Percentiles rank a stretch among this genome's conserved stretches.
These are phyloP conservation scores for Phytopythium sindhum DNA, from an alignment of 352 stramenopile genomes.

Conservation along the genomic window DNA sequence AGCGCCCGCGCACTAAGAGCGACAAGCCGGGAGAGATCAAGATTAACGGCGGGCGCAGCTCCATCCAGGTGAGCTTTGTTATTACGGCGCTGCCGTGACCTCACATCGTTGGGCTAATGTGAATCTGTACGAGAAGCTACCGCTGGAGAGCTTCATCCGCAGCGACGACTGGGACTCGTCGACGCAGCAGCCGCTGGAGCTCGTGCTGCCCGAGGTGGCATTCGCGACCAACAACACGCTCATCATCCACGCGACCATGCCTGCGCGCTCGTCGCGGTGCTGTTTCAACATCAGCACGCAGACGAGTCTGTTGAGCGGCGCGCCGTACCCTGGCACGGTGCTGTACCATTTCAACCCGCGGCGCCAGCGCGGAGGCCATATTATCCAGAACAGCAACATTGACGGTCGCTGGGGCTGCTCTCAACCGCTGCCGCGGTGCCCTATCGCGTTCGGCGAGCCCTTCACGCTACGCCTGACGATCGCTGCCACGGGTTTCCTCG, in stretches of 20 bases:
- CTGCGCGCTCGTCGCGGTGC: slow-evolving; percentile 51
- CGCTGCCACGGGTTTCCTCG: slow-evolving; percentile 62
- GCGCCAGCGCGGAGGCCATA: slow-evolving; percentile 54
- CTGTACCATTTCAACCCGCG: slow-evolving; percentile 81
- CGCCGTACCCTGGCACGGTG: slow-evolving; percentile 69
- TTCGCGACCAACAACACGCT: slow-evolving; percentile 86
- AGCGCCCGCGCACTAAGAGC: slow-evolving; percentile 61
- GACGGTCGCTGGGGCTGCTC: slow-evolving; percentile 72
- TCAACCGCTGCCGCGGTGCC: slow-evolving; percentile 60
- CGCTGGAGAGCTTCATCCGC: slow-evolving; percentile 71
- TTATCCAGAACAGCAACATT: slow-evolving; percentile 84
- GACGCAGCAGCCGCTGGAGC: slow-evolving; percentile 47
- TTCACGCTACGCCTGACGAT: slow-evolving; percentile 78
- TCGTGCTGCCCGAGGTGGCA: slow-evolving; percentile 69
- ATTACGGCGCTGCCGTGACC: background rate
- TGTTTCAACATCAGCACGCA: slow-evolving; percentile 82
- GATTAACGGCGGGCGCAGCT: slow-evolving; percentile 67
- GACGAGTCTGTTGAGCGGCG: slow-evolving; percentile 61
- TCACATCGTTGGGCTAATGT: background rate
- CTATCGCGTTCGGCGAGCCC: slow-evolving; percentile 66
- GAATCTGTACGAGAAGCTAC: slow-evolving; percentile 22
- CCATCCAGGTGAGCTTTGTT: slow-evolving; percentile 35
- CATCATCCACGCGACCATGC: slow-evolving; percentile 75
- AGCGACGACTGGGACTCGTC: slow-evolving; percentile 79
- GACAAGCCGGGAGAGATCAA: slow-evolving; percentile 78